These are phyloP conservation scores for Chaetothyriales sp. DNA, from an alignment of 2,329 filamentous ascomycete genomes.

Conservation along the genomic window DNA sequence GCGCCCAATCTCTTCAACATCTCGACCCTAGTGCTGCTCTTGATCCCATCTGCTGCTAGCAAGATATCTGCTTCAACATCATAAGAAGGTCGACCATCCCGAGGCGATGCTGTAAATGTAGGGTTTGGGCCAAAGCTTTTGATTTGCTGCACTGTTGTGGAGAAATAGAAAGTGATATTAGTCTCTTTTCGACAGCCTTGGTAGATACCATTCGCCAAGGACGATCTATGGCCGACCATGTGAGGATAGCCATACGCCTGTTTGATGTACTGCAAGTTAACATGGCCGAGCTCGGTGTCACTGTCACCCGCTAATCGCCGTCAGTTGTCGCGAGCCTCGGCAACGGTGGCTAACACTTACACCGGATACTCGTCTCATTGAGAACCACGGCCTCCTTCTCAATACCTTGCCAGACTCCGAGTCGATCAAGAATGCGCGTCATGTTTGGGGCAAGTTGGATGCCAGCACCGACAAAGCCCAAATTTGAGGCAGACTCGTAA, in stretches of 20 bases:
- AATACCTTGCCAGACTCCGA: slow-evolving; percentile 61
- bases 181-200: slow-evolving; percentile 51
- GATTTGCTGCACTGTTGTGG: slow-evolving; percentile 42
- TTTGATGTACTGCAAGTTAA: slow-evolving; percentile 54
- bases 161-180: slow-evolving; percentile 56
- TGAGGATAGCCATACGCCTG: slow-evolving; percentile 60
- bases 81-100: slow-evolving; percentile 39
- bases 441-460: slow-evolving; percentile 78
- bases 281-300: slow-evolving; percentile 55
- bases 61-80: slow-evolving; percentile 38
- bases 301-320: slow-evolving; percentile 53
- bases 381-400: slow-evolving; percentile 58
- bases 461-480: slow-evolving; percentile 72
- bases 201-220: slow-evolving; percentile 55
- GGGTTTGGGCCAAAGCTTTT: slow-evolving; percentile 47
- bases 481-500: slow-evolving; percentile 57
- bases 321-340: no score
- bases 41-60: slow-evolving; percentile 42
- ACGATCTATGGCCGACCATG: slow-evolving; percentile 65
- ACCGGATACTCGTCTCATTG: slow-evolving; percentile 57
- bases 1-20: slow-evolving; percentile 29
- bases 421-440: slow-evolving; percentile 56
- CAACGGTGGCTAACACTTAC: slow-evolving; percentile 18
- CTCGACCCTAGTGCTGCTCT: slow-evolving; percentile 32
- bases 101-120: slow-evolving; percentile 46